Conservation (phyloP, 2,329 filamentous ascomycete species). For the Diplodia intermedia region DNA sequence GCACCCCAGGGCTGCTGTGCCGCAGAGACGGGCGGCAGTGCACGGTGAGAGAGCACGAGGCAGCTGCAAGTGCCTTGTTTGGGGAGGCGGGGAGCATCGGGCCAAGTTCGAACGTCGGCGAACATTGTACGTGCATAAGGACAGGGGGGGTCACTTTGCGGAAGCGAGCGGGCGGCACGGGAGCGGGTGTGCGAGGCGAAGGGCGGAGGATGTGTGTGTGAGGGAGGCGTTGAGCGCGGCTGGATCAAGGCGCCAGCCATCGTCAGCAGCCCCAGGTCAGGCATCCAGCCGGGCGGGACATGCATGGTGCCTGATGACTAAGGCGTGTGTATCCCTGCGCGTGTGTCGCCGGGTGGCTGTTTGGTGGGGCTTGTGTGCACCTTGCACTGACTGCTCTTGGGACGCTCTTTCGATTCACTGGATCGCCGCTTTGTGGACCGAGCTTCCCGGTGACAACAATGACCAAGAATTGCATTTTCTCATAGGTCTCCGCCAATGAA, state of each 20-base stretch:
- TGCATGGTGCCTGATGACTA: background rate
- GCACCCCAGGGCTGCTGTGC: background rate
- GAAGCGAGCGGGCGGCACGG: constrained; percentile 11
- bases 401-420: no score
- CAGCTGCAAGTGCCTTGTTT: constrained; percentile 17
- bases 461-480: no score
- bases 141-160: constrained; percentile 10
- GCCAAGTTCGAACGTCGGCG: constrained; percentile 18
- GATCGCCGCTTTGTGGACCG: no score
- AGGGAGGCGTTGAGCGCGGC: constrained; percentile 15
- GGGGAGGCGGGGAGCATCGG: background rate
- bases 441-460: no score
- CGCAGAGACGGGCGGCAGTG: background rate
- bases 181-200: background rate
- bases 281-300: background rate
- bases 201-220: background rate
- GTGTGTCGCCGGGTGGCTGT: no score
- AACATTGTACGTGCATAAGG: constrained; percentile 24
- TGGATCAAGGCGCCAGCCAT: constrained; percentile 2
- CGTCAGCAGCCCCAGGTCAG: background rate
- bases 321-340: background rate
- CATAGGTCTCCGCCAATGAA: no score
- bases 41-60: no score
- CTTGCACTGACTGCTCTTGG: no score
- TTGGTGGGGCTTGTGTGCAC: no score